Evolutionary conservation across 495 filamentous ascomycete genomes (phyloP), one percentile per base, ranked within the genome.

Genomic region (Staphylotrichum longicolle): DNA sequence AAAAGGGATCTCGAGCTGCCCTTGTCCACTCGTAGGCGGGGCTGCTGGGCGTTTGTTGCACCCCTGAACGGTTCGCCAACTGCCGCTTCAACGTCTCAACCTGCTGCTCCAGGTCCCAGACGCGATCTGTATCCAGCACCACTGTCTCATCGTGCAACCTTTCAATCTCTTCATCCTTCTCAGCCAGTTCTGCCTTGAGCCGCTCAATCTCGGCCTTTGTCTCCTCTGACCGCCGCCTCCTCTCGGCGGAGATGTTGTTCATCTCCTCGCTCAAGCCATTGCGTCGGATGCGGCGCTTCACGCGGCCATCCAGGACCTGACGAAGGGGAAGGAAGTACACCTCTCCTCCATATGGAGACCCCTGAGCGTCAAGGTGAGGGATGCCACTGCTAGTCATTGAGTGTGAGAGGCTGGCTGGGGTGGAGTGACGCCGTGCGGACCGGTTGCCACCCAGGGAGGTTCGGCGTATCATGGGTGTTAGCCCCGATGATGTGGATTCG

Each of bases 201-300:
- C 77, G 72, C 54, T 78, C 73, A 0, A 82, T 65, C 63, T 83
- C 79, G 2, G 67, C 68, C 48, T 70, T 72, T 11, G 69, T 69
- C 8, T 73, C 67, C 42, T 70, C 74, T 1, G 73, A 70, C 5
- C 73, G 69, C 5, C 75, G 72, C 45, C 77, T 78, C 68, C 84
- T 83, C 58, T 88, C 84, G 3, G 75, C 77, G 53, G 83, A 75
- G 54, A 91, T 85, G 20, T 71, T 74, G 71, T 89, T 91, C 62
- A 90, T 82, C 70, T 92, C 89, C 67, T 91, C 85, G 64, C 88
- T 90, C 41, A 94, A 72, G 34, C 88, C 85, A 62, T 86, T 85
- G 27, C 89, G 83, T 12, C 84, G 80, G 32, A 92, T 80, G 48
- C 89, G 82, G 30, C 90, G 83, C 69, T 86, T 85, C n/a, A 84